Base-by-base conservation (phyloP, 768 basidiomycete species). In the Psilocybe azurescens region DNA sequence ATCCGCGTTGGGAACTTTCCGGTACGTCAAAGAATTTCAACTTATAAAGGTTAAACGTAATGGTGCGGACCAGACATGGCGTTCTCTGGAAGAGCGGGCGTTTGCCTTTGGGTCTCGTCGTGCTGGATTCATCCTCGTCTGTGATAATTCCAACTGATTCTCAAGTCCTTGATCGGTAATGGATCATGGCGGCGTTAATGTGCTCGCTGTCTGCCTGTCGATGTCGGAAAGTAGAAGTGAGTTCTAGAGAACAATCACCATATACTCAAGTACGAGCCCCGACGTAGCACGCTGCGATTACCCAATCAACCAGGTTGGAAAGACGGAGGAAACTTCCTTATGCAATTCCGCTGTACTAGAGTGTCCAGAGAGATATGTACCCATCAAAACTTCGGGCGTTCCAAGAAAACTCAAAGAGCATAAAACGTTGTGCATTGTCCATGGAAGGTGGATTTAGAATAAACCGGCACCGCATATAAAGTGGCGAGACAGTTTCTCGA, bases 11-110 rank as follows among this genome's bases (percentile, higher is more conserved):
- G 44, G 55, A 44, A 59, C 36, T 59, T 30, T n/a, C 5, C 20
- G 51, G 48, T 56, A 61, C 54, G 60, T 62, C 60, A 62, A 50
- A 59, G 58, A 59, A 59, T 39, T n/a, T 32, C 51, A n/a, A 52
- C 24, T n/a, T 39, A 30, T 32, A 13, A 28, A 46, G 51, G 58
- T 30, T 41, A 59, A 59, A 53, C 16, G 50, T 18, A 59, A 53
- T 58, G 50, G 51, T 44, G 58, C 58, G 58, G 58, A 41, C 58
- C 58, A 59, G 38, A 30, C 14, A 41, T 14, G 5, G 24, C 14
- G 58, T 59, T 48, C 50, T 59, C 13, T 24, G 30, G 52, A 53
- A 46, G 51, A 36, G 36, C 8, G 39, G 41, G 33, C 39, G 50
- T 52, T 51, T 59, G 38, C 48, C 49, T 38, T 51, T 18, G 32